Evolutionary conservation across 495 filamentous ascomycete species (phyloP), one percentile per base, ranked within the genome.

Genomic region (Daldinia vernicosa): DNA sequence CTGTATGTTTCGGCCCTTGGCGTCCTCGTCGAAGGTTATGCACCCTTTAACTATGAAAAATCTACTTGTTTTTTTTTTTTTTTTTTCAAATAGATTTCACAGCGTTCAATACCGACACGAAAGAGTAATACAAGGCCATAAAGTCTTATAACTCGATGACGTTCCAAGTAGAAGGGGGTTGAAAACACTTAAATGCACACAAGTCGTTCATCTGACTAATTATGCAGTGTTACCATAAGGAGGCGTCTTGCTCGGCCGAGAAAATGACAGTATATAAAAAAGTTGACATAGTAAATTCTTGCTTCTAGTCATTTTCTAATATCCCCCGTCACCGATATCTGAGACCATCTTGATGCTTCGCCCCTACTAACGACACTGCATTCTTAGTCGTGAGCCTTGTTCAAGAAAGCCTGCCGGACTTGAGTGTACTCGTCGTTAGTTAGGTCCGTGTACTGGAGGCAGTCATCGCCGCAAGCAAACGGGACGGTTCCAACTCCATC

Each of bases 391-490:
- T 33, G 4, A 0, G 32, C 54, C 54, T 35, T 57, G 17, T 22
- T 26, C 54, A 24, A 24, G 53, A 57, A 37, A 4, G 32, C 54
- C 8, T 19, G 19, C 9, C 54, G 32, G 0, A 57, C n/a, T 7
- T 57, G 54, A 3, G 9, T 39, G 54, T 57, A 57, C 17, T 35
- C 32, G 32, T 57, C 54, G 27, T 56, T 37, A 6, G 15, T 56
- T 9, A 56, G 17, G 30, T 24, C 32, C 1, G 54, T 32, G 19
- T 57, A 57, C 32, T 57, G 32, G 4, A 57, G 32, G 32, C 53
- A 56, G n/a, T 56, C 50, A 24, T 56, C 37, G 3, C 35, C 61
- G 22, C 61, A 55, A 14, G 61, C 61, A 30, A 54, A 63, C 35
- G 61, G 51, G 35, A 63, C 51, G 12, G 47, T 5, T 8, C 61